Percentiles rank a stretch among this genome's conserved stretches.
Evolutionary conservation across 2,329 filamentous ascomycete genomes (phyloP).

Genomic region (Sclerotinia sclerotiorum): DNA sequence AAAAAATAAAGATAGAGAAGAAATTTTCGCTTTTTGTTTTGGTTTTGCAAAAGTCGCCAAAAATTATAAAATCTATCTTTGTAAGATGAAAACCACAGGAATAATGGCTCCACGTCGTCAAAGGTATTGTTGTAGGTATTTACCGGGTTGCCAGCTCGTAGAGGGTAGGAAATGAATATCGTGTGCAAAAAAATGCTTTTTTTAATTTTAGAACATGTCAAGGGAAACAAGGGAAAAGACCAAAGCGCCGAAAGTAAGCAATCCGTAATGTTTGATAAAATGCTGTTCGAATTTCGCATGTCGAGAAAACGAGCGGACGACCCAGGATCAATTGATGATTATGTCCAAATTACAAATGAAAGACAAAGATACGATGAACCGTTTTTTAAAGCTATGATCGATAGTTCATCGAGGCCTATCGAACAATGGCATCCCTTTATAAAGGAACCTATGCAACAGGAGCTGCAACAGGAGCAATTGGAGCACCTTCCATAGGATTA

Average conservation of each 20-base stretch:
- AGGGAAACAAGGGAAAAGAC: constrained; percentile 37
- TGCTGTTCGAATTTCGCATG: constrained; percentile 32
- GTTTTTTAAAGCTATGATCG: constrained; percentile 30
- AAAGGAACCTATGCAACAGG: constrained; percentile 31
- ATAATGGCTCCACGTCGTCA: constrained; percentile 34
- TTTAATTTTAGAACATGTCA: constrained; percentile 31
- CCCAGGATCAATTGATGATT: constrained; percentile 32
- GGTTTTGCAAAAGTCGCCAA: constrained; percentile 8
- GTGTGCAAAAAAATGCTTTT: constrained; percentile 36
- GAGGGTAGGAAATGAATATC: constrained; percentile 40
- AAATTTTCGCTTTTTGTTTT: constrained; percentile 9
- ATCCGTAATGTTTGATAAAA: constrained; percentile 34
- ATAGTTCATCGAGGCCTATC: constrained; percentile 41
- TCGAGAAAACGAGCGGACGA: constrained; percentile 37
- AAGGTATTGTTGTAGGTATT: constrained; percentile 37
- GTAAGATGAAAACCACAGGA: constrained; percentile 23
- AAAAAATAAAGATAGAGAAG: constrained; percentile 21
- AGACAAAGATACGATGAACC: constrained; percentile 36
- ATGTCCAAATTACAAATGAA: constrained; percentile 39
- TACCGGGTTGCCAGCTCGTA: constrained; percentile 41
- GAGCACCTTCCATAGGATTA: constrained; percentile 42
- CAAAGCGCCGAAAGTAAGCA: constrained; percentile 39
- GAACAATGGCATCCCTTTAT: constrained; percentile 32
- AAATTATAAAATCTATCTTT: constrained; percentile 21
- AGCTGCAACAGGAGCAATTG: constrained; percentile 45